Evolutionary conservation across 768 basidiomycete species (phyloP), one percentile per base, ranked within the genome.

Genomic region (Amanita molliuscula): DNA sequence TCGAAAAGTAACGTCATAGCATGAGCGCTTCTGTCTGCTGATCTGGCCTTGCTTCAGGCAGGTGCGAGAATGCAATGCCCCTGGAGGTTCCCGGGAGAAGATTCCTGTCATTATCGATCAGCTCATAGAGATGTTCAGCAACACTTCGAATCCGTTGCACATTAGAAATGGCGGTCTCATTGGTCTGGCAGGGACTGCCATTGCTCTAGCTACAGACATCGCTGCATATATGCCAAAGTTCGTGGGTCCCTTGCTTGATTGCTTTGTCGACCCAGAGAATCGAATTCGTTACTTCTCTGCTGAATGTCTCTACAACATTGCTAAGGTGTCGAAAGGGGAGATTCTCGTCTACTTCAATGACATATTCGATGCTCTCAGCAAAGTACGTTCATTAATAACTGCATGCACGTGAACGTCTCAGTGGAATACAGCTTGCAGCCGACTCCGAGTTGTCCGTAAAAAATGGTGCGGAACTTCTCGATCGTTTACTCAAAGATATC

Each of bases 281-380:
- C 77, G 92, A 61, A 91, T 98, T 53, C 81, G 92, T 38, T 99
- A 98, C 68, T 97, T 96, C 71, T 95, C 95, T 4, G 94, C 92
- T 21, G 96, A 99, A 63, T 95, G 93, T 61, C 69, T 99, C 55
- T 99, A 99, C 71, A 99, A 99, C 67, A 94, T 99, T 55, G 90
- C 88, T 23, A 91, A 94, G 66, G 94, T 96, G 13, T 95, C 93
- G 28, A 95, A 96, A 59, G 96, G 95, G 34, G 95, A 97, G 65
- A 84, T 98, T 28, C 70, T 99, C 51, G 81, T 97, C 11, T 96
- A 94, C 63, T 99, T 97, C 71, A 99, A 99, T 61, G 92, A 94
- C 51, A 91, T 98, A 49, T 99, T 99, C 58, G 96, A 98, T 66
- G 87, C 93, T 1, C 74, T 98, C 54, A 93, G 90, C 74, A 98